These are phyloP conservation scores for Cladosporium colombiae DNA, from an alignment of 2,329 filamentous ascomycete species.

Conservation along the genomic window DNA sequence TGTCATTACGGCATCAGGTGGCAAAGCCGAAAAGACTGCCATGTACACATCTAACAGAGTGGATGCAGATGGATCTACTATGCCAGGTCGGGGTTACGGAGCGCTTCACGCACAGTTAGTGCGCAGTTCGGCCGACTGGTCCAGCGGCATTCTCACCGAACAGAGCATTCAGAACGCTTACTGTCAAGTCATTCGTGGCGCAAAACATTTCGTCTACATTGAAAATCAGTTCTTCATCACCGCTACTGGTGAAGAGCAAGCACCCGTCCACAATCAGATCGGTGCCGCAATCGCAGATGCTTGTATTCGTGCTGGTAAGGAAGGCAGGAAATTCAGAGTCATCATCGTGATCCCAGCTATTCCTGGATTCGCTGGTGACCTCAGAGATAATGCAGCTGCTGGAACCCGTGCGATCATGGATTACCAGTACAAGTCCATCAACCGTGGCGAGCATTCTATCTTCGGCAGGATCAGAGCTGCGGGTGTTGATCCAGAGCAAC, in stretches of 20 bases:
- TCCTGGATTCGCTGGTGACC: conserved; percentile 89
- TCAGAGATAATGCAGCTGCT: conserved; percentile 77
- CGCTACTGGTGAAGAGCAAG: conserved; percentile 84
- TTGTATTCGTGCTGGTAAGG: conserved; percentile 75
- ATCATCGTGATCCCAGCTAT: conserved; percentile 90
- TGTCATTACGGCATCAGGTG: conserved; percentile 35
- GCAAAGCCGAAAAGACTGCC: conserved; percentile 34
- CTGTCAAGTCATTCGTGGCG: conserved; percentile 78
- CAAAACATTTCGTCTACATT: conserved; percentile 92
- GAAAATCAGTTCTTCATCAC: conserved; percentile 99
- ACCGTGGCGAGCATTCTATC: conserved; percentile 87
- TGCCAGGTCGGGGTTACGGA: conserved; percentile 46
- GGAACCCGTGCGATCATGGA: conserved; percentile 97
- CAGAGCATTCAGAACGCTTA: conserved; percentile 89
- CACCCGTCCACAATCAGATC: conserved; percentile 83
- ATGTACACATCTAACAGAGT: conserved; percentile 31
- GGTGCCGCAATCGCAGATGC: conserved; percentile 90
- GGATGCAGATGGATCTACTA: conserved; percentile 20
- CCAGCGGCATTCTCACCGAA: conserved; percentile 81
- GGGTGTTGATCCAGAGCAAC: conserved; percentile 74
- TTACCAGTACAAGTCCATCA: conserved; percentile 96
- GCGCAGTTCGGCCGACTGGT: conserved; percentile 92
- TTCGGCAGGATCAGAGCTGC: conserved; percentile 73
- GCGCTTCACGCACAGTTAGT: conserved; percentile 81
- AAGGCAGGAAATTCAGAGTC: conserved; percentile 83